Percentiles rank a stretch among this genome's conserved stretches.
Evolutionary conservation across 306 rosid genomes (phyloP).

Genomic region (Ceratonia siliqua): DNA sequence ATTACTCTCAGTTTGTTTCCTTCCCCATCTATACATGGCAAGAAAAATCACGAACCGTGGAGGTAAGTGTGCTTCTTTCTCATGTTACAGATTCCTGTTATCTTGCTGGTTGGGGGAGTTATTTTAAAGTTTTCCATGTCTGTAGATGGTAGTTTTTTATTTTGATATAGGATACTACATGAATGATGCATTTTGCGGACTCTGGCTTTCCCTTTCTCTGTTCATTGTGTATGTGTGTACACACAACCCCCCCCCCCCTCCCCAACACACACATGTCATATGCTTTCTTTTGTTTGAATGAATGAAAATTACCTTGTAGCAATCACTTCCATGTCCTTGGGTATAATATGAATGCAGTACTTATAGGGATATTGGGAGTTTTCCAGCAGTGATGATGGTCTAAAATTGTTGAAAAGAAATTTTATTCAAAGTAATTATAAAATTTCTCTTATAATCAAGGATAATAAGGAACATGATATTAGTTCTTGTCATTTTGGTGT

Average conservation of each 20-base stretch:
- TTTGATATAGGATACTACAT: too few relatives aligned
- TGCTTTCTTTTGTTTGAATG: background rate
- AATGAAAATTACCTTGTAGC: background rate
- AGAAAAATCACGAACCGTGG: slow-evolving; percentile 88
- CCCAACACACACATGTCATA: background rate
- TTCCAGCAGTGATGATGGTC: slow-evolving; percentile 4
- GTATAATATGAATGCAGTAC: background rate
- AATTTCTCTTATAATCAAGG: background rate
- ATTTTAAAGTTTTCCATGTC: background rate
- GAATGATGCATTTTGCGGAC: too few relatives aligned
- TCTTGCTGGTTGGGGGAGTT: background rate
- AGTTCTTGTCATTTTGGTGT: background rate
- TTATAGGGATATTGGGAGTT: background rate
- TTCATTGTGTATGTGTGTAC: too few relatives aligned
- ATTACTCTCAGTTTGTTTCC: slow-evolving; percentile 97
- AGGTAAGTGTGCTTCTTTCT: slow-evolving; percentile 53
- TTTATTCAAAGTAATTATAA: background rate
- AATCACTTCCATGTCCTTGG: background rate
- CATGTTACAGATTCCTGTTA: background rate
- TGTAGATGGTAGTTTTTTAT: too few relatives aligned
- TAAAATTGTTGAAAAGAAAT: background rate
- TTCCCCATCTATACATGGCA: slow-evolving; percentile 97
- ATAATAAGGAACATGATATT: background rate
- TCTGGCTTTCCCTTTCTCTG: background rate
- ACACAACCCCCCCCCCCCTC: too few relatives aligned